Evolutionary conservation across 2,329 filamentous ascomycete species (phyloP).

Genomic region (Nemania sp.): DNA sequence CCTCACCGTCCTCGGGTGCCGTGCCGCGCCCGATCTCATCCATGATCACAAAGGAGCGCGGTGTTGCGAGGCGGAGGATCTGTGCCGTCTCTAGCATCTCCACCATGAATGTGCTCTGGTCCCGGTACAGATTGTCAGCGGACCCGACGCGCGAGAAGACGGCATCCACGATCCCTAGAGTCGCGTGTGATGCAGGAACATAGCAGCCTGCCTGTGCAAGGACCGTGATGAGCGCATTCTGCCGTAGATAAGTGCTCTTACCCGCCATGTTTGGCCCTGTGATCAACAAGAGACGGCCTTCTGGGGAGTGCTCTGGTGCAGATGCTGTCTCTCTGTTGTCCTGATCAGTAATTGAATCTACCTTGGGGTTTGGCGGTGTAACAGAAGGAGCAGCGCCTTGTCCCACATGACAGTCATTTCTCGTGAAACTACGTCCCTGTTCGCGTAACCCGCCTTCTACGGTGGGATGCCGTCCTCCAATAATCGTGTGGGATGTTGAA

Average conservation of each 20-base stretch:
- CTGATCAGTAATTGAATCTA: slow-evolving; percentile 47
- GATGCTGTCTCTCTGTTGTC: slow-evolving; percentile 63
- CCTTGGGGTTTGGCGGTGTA: neutral
- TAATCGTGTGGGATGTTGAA: slow-evolving; percentile 64
- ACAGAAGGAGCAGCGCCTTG: slow-evolving; percentile 64
- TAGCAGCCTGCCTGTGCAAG: slow-evolving; percentile 91
- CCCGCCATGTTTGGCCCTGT: slow-evolving; percentile 97
- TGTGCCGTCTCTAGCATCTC: slow-evolving; percentile 97
- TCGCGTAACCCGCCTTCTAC: slow-evolving; percentile 82
- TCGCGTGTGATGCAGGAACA: slow-evolving; percentile 84
- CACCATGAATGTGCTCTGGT: slow-evolving; percentile 99
- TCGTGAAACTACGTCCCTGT: slow-evolving; percentile 78
- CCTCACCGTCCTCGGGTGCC: slow-evolving; percentile 87
- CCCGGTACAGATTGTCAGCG: slow-evolving; percentile 89
- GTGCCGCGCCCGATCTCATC: slow-evolving; percentile 96
- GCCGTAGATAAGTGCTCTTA: slow-evolving; percentile 93
- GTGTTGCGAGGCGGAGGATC: slow-evolving; percentile 83
- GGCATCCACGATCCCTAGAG: slow-evolving; percentile 90
- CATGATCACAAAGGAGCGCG: slow-evolving; percentile 92
- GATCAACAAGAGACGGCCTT: slow-evolving; percentile 67
- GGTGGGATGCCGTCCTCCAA: slow-evolving; percentile 88
- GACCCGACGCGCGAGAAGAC: slow-evolving; percentile 93
- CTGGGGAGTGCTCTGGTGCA: slow-evolving; percentile 46
- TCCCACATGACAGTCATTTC: slow-evolving; percentile 86
- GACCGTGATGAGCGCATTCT: slow-evolving; percentile 93